phyloP scores from a whole-genome alignment of 139 green algal species.

The Chlamydomonas sp. region DNA sequence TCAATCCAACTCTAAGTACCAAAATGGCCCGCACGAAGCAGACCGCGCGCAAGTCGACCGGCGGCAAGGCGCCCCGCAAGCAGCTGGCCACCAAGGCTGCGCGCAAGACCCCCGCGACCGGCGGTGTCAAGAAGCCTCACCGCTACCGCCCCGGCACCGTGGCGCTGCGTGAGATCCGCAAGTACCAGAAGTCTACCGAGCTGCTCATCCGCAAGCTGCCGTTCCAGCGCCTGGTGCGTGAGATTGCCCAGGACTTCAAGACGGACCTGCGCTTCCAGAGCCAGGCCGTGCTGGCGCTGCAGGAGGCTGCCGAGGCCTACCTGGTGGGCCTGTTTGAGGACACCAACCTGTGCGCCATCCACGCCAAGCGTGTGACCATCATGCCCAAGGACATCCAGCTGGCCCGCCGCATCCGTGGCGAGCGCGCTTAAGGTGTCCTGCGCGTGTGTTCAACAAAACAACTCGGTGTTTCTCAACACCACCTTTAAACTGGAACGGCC shows the following conservation, averaged over 20 bases:
- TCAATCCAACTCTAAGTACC: too few relatives aligned
- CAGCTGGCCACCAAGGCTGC: constrained; percentile 64
- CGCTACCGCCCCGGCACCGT: constrained; percentile 91
- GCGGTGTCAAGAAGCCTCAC: constrained; percentile 93
- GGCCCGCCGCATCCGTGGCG: constrained; percentile 61
- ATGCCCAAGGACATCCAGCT: constrained; percentile 74
- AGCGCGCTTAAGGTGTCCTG: constrained; percentile 62
- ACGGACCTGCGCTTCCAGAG: constrained; percentile 95
- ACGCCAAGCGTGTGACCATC: constrained; percentile 90
- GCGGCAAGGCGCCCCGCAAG: constrained; percentile 91
- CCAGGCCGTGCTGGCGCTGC: constrained; percentile 91
- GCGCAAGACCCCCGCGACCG: constrained; percentile 75
- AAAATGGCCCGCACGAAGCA: constrained; percentile 98
- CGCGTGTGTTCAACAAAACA: too few relatives aligned
- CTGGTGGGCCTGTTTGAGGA: constrained; percentile 98
- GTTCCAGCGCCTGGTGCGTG: constrained; percentile 95
- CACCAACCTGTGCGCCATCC: constrained; percentile 92
- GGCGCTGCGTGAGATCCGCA: constrained; percentile 91
- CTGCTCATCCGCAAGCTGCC: constrained; percentile 96
- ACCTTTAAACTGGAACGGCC: too few relatives aligned
- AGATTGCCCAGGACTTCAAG: constrained; percentile 99
- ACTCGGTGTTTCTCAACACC: too few relatives aligned
- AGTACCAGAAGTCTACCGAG: constrained; percentile 96
- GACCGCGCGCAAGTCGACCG: constrained; percentile 94
- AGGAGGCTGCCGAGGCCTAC: constrained; percentile 97